Percentiles rank a stretch among this genome's conserved stretches.
These are phyloP conservation scores for Eucalyptus curtisii DNA, from an alignment of 345 rosid genomes.

Conservation along the genomic window DNA sequence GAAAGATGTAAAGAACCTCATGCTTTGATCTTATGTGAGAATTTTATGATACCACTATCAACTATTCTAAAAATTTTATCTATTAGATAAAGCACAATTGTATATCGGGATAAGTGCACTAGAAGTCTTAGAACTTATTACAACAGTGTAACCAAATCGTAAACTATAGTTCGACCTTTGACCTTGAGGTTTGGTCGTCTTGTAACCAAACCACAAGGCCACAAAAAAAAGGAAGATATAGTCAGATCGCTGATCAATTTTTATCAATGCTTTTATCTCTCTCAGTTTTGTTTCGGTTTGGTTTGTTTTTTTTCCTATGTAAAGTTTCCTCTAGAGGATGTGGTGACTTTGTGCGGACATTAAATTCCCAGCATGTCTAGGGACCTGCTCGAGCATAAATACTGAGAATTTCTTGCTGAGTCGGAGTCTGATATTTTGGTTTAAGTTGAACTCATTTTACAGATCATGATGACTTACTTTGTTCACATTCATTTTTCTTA, in stretches of 20 bases:
- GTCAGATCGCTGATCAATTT: no score
- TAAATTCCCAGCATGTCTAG: neutral
- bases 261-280: neutral
- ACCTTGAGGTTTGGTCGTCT: neutral
- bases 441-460: neutral
- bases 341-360: neutral
- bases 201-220: neutral
- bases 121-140: fast-evolving
- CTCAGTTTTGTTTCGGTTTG: neutral
- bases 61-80: neutral
- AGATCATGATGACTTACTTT: neutral
- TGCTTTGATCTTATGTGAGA: neutral
- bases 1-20: neutral
- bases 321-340: neutral
- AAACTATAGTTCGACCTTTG: neutral
- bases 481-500: no score
- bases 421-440: neutral
- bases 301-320: neutral
- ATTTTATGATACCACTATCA: neutral
- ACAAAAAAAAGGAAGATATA: neutral
- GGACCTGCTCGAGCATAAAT: neutral
- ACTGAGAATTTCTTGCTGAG: neutral
- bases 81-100: neutral
- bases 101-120: fast-evolving
- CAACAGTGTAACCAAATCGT: fast-evolving